Percentiles rank a stretch among this genome's conserved stretches.
Conservation (phyloP, 2,329 filamentous ascomycete genomes). For the Calycina herbarum region DNA sequence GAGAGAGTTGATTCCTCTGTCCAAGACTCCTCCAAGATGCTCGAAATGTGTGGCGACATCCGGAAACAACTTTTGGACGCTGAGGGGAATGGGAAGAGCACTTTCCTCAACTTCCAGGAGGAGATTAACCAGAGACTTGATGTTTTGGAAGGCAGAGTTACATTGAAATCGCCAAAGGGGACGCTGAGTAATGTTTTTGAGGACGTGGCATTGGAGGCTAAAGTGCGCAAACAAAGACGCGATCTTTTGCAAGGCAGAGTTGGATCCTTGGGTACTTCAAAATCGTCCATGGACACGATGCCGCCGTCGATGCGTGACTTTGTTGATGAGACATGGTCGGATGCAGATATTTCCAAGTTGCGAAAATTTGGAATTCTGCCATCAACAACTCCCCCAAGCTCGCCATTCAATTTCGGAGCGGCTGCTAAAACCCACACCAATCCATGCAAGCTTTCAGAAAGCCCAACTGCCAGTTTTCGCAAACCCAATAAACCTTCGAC, state of each 20-base stretch:
- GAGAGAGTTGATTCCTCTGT: background rate
- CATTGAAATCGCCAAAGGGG: background rate
- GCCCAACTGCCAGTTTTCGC: background rate
- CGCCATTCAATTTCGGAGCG: background rate
- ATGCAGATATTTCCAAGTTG: too few relatives aligned
- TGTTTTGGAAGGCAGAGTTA: background rate
- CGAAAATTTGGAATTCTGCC: too few relatives aligned
- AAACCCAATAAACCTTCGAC: background rate
- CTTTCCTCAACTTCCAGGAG: background rate
- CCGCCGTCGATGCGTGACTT: too few relatives aligned
- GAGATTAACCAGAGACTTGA: background rate
- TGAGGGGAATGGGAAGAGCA: background rate
- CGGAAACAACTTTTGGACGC: background rate
- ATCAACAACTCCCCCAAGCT: too few relatives aligned
- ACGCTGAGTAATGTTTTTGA: background rate
- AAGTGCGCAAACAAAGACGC: background rate
- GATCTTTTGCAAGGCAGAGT: background rate
- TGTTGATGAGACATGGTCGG: too few relatives aligned
- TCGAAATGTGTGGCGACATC: background rate
- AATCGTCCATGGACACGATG: background rate
- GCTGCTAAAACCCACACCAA: background rate
- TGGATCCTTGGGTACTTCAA: background rate
- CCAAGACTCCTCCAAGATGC: background rate
- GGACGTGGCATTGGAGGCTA: background rate
- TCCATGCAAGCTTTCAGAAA: background rate